Percentiles rank a stretch among this genome's conserved stretches.
phyloP scores from a whole-genome alignment of 495 filamentous ascomycete genomes.

The Hypoxylon fuscum region DNA sequence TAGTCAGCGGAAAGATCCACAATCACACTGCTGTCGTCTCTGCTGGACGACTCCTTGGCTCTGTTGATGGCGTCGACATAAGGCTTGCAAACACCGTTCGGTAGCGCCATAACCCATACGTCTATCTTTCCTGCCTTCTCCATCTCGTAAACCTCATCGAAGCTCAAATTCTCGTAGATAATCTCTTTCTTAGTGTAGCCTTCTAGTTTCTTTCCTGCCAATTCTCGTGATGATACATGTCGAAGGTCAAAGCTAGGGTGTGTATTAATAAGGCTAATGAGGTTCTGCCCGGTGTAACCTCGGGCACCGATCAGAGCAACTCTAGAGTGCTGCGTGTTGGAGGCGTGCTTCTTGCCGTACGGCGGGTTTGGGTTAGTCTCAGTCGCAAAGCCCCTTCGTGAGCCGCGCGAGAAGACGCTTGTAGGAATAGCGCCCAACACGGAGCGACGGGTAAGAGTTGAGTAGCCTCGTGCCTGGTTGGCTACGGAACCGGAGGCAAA shows the following conservation, averaged over 20 bases:
- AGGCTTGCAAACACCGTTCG: constrained; percentile 96
- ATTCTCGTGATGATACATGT: constrained; percentile 93
- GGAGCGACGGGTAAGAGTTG: constrained; percentile 38
- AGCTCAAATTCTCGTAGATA: constrained; percentile 87
- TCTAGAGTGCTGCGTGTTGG: constrained; percentile 80
- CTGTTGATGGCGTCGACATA: constrained; percentile 92
- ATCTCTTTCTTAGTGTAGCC: constrained; percentile 95
- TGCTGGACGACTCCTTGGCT: constrained; percentile 57
- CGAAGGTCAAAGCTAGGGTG: constrained; percentile 95
- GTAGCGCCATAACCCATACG: constrained; percentile 98
- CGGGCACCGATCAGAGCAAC: constrained; percentile 94
- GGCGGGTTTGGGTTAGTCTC: constrained; percentile 94
- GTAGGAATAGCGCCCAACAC: constrained; percentile 28
- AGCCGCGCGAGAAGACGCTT: constrained; percentile 24
- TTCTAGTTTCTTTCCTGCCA: constrained; percentile 88
- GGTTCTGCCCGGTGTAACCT: constrained; percentile 93
- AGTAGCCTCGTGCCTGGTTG: constrained; percentile 44
- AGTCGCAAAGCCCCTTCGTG: constrained; percentile 33
- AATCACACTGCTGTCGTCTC: constrained; percentile 77
- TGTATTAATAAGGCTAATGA: constrained; percentile 86
- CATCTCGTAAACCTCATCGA: constrained; percentile 92
- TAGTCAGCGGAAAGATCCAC: constrained; percentile 96
- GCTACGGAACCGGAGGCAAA: constrained; percentile 43
- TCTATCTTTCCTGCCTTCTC: constrained; percentile 91
- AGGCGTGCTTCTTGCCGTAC: constrained; percentile 90